phyloP scores from a whole-genome alignment of 139 green algal genomes.

The Closterium sp. region DNA sequence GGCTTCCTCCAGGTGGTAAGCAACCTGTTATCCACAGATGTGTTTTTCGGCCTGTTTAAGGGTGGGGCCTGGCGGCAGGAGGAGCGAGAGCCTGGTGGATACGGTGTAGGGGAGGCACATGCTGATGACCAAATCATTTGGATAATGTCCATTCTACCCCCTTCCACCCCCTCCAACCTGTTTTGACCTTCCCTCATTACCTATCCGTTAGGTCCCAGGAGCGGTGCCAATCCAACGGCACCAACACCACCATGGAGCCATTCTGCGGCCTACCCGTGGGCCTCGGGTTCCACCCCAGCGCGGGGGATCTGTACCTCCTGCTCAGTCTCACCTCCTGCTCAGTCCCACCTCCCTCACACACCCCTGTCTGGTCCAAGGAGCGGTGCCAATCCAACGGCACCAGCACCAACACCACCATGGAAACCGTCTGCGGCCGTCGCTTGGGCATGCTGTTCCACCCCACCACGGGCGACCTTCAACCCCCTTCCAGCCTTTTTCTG shows the following conservation, averaged over 20 bases:
- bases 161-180: too few relatives aligned
- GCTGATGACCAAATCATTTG: too few relatives aligned
- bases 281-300: not conserved
- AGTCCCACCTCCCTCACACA: not conserved
- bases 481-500: too few relatives aligned
- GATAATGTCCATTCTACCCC: too few relatives aligned
- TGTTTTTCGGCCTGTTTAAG: not conserved
- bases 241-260: not conserved
- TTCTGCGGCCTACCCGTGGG: not conserved
- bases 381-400: not conserved
- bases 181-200: not conserved
- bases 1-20: constrained; percentile 17
- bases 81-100: not conserved
- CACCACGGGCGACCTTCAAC: constrained; percentile 30
- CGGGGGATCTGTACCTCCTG: constrained; percentile 33
- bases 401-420: not conserved
- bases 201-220: constrained; percentile 12
- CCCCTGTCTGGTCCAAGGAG: not conserved
- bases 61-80: not conserved
- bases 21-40: too few relatives aligned
- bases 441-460: not conserved
- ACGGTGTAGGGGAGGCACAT: not conserved
- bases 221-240: not conserved
- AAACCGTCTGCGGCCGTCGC: not conserved
- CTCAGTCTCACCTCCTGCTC: too few relatives aligned